These are phyloP conservation scores for Cicer bijugum DNA, from an alignment of 306 rosid genomes.

Conservation along the genomic window DNA sequence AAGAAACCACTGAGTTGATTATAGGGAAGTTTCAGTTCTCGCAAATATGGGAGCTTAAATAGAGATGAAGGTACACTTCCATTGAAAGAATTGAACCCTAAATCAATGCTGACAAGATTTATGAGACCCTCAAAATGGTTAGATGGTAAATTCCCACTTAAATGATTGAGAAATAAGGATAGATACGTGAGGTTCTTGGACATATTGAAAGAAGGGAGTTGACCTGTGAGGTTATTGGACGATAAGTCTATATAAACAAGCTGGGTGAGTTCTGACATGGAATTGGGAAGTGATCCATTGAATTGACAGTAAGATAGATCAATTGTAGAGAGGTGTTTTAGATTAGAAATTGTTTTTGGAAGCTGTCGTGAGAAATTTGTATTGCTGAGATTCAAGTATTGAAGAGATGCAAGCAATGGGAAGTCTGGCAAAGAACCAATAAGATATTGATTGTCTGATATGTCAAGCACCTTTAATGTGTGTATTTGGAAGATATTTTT, in stretches of 20 bases:
- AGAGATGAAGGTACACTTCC: constrained; percentile 46
- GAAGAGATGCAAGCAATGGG: constrained; percentile 21
- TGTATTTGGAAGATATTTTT: constrained; percentile 41
- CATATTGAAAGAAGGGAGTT: constrained; percentile 49
- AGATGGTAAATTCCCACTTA: constrained; percentile 26
- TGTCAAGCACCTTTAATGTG: constrained; percentile 42
- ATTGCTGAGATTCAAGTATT: neutral
- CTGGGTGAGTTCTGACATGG: constrained; percentile 43
- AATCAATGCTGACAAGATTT: constrained; percentile 31
- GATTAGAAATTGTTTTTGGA: constrained; percentile 34
- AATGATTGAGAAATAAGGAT: constrained; percentile 37
- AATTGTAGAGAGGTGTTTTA: constrained; percentile 38
- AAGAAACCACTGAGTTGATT: constrained; percentile 43
- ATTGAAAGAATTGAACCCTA: constrained; percentile 32
- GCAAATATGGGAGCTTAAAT: constrained; percentile 37
- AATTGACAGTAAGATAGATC: constrained; percentile 46
- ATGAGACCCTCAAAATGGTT: constrained; percentile 30
- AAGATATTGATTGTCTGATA: constrained; percentile 41
- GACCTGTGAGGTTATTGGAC: constrained; percentile 43
- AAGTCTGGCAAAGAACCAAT: constrained; percentile 51
- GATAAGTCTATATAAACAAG: constrained; percentile 48
- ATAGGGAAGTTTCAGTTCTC: constrained; percentile 1
- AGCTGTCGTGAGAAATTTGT: constrained; percentile 49
- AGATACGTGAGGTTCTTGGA: constrained; percentile 42
- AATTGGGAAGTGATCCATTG: constrained; percentile 43